Base-by-base conservation (phyloP, 2,329 filamentous ascomycete genomes). In the Metarhizium anisopliae region DNA sequence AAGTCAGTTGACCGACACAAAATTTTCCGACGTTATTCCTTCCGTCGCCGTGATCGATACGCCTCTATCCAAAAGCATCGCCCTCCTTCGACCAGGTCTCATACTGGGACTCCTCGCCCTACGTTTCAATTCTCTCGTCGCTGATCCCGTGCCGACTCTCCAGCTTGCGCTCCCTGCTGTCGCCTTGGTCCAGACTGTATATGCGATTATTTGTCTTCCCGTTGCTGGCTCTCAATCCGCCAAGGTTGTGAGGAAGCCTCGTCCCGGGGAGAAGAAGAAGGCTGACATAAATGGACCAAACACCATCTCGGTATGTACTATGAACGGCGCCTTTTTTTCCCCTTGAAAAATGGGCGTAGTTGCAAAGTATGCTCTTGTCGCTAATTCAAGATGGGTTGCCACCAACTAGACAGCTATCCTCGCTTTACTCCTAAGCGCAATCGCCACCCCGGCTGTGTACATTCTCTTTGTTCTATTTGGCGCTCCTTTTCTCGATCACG, bases 401-500 rank as follows among this genome's bases (percentile, higher is more conserved):
- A 6, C 13, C 20, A 14, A 16, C 6, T 52, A 80, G 78, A 72
- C 74, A 18, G 68, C 75, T 14, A 62, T 77, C 55, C 69, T 80
- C 52, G 76, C 76, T 6, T 66, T 78, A 42, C 60, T 77, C 20
- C 66, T 96, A 79, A 85, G 89, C 2, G 79, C 83, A 2, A 78
- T 94, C 61, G 76, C 92, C 56, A 86, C 88, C 7, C 80, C 93
- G 36, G 69, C 69, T 32, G 63, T 86, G 25, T 77, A 85, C 68
- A 68, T 83, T 47, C 72, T 85, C 42, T 81, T 95, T 64, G 78
- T 97, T 65, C 87, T 97, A 62, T 95, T 96, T 71, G 94, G 94
- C 66, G 94, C 93, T 7, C 94, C 94, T 0, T 77, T 95, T 54
- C 89, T 93, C 36, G 90, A 89, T 1, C 89, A 96, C 69, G 74